These are phyloP conservation scores for Elongisporangium senticosum DNA, from an alignment of 352 stramenopile genomes.

Conservation along the genomic window DNA sequence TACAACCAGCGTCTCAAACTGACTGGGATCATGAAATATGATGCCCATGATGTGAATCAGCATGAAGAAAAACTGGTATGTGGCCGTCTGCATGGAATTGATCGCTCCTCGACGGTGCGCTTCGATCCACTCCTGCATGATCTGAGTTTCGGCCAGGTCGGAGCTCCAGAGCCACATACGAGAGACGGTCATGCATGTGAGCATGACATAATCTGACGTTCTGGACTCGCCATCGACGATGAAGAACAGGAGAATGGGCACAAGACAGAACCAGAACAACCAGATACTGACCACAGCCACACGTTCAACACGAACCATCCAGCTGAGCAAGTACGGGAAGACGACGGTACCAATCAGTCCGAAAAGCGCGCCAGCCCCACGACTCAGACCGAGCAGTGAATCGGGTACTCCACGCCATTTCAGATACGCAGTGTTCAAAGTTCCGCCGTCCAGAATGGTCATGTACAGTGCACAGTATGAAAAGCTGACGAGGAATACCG, in stretches of 20 bases:
- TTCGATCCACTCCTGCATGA: slow-evolving; percentile 70
- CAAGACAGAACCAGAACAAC: slow-evolving; percentile 53
- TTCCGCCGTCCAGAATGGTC: slow-evolving; percentile 46
- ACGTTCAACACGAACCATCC: slow-evolving; percentile 27
- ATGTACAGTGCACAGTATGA: slow-evolving; percentile 52
- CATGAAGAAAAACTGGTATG: slow-evolving; percentile 64
- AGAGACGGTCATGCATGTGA: slow-evolving; percentile 39
- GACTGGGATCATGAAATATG: slow-evolving; percentile 39
- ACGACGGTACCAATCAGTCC: slow-evolving; percentile 46
- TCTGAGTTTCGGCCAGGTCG: slow-evolving; percentile 59
- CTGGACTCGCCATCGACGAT: slow-evolving; percentile 38
- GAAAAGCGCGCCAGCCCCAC: slow-evolving; percentile 37
- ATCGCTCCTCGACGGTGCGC: slow-evolving; percentile 35
- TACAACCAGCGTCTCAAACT: slow-evolving; percentile 52
- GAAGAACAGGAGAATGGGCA: slow-evolving; percentile 35
- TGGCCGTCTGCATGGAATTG: slow-evolving; percentile 64
- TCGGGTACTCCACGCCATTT: slow-evolving; percentile 55
- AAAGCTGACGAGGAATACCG: slow-evolving; percentile 48
- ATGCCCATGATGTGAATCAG: slow-evolving; percentile 48
- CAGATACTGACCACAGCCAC: slow-evolving; percentile 56
- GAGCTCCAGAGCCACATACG: slow-evolving; percentile 48
- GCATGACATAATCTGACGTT: slow-evolving; percentile 48
- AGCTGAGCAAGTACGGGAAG: slow-evolving; percentile 30
- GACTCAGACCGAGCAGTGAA: slow-evolving; percentile 33
- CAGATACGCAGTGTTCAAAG: slow-evolving; percentile 57